A percentile compares a stretch with the other conserved stretches of the same genome.
Evolutionary conservation across 495 filamentous ascomycete genomes (phyloP).

Genomic region (Neohortaea acidophila): DNA sequence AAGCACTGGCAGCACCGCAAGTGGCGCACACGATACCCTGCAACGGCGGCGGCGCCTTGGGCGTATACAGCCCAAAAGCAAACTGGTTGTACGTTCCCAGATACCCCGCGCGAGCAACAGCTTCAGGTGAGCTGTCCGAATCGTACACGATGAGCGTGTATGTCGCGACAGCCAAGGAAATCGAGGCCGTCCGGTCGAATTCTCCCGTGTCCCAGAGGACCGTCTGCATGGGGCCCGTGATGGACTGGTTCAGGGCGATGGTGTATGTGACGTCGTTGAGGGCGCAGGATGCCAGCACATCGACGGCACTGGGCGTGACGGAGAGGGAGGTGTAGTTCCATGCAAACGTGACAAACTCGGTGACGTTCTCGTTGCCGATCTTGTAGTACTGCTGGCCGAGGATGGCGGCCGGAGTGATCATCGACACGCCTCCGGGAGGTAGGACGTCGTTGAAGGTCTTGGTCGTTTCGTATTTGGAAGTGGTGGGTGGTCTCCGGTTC

Average conservation of each 20-base stretch:
- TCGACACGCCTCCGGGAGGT: slow-evolving; percentile 58
- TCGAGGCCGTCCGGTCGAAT: slow-evolving; percentile 44
- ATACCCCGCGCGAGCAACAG: slow-evolving; percentile 54
- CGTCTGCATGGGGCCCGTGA: slow-evolving; percentile 35
- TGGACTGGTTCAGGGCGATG: slow-evolving; percentile 47
- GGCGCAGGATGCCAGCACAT: slow-evolving; percentile 69
- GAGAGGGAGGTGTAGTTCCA: slow-evolving; percentile 93
- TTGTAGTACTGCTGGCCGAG: slow-evolving; percentile 64
- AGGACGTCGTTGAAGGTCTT: slow-evolving; percentile 43
- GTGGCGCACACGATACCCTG: slow-evolving; percentile 43
- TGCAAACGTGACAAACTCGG: slow-evolving; percentile 60
- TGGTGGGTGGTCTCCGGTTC: slow-evolving; percentile 4
- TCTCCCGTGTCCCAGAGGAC: slow-evolving; percentile 67
- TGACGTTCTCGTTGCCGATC: slow-evolving; percentile 37
- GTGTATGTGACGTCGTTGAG: slow-evolving; percentile 50
- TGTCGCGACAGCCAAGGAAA: slow-evolving; percentile 49
- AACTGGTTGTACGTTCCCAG: slow-evolving; percentile 47
- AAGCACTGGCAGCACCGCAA: slow-evolving; percentile 50
- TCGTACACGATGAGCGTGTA: slow-evolving; percentile 84
- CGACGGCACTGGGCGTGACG: slow-evolving; percentile 59
- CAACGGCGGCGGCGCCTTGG: slow-evolving; percentile 48
- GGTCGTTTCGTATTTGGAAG: slow-evolving; percentile 21
- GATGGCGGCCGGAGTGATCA: slow-evolving; percentile 54
- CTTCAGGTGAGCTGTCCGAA: slow-evolving; percentile 44
- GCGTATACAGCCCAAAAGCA: slow-evolving; percentile 68